Percentiles rank a stretch among this genome's conserved stretches.
phyloP scores from a whole-genome alignment of 106 monocot species.

The Acanthochlamys bracteata region DNA sequence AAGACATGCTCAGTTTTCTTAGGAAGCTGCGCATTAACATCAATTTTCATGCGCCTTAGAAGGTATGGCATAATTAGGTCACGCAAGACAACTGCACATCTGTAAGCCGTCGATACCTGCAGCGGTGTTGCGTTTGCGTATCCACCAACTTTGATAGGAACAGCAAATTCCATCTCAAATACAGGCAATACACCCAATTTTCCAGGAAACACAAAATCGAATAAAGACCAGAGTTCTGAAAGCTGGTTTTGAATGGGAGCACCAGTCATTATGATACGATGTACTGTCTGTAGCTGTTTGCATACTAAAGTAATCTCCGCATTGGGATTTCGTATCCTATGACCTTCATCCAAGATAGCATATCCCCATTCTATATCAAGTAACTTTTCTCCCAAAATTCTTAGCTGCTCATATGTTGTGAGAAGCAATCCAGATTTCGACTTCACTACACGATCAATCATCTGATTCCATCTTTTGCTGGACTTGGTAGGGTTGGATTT shows the following conservation, averaged over 20 bases:
- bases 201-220: constrained; percentile 98
- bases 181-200: constrained; percentile 92
- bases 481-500: constrained; percentile 18
- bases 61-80: constrained; percentile 95
- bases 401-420: constrained; percentile 95
- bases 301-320: constrained; percentile 86
- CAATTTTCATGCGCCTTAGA: constrained; percentile 87
- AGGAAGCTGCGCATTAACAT: constrained; percentile 83
- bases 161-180: constrained; percentile 85
- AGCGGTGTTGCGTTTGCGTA: constrained; percentile 92
- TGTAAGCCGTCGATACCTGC: constrained; percentile 93
- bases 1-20: constrained; percentile 96
- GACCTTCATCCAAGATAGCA: constrained; percentile 88
- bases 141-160: constrained; percentile 90
- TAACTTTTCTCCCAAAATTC: constrained; percentile 72
- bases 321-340: constrained; percentile 93
- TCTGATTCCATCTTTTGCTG: constrained; percentile 54
- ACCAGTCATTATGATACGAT: constrained; percentile 94
- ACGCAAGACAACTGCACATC: constrained; percentile 86
- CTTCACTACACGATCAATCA: constrained; percentile 42
- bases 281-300: constrained; percentile 91
- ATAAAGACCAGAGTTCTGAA: constrained; percentile 90
- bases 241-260: constrained; percentile 99
- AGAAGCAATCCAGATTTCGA: constrained; percentile 77
- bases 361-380: constrained; percentile 95